Conservation (phyloP, 2,329 filamentous ascomycete species). For the Aspergillus eucalypticola region DNA sequence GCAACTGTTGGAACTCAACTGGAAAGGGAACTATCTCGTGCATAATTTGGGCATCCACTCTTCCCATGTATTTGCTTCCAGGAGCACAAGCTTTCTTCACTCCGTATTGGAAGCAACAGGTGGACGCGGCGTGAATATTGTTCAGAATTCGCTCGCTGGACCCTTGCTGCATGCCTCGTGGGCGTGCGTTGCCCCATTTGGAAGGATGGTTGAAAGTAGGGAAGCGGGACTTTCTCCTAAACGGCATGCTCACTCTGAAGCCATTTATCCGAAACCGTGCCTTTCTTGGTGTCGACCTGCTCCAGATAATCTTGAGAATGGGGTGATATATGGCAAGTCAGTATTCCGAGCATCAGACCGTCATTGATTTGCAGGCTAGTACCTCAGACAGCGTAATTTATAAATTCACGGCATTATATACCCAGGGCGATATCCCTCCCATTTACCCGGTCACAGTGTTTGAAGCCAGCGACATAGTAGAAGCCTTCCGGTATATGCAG, state of each 20-base stretch:
- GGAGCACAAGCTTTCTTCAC: slow-evolving; percentile 20
- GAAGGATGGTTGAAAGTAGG: slow-evolving; percentile 32
- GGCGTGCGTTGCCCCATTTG: slow-evolving; percentile 34
- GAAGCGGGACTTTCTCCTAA: slow-evolving; percentile 27
- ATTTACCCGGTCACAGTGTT: slow-evolving; percentile 25
- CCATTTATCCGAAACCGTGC: slow-evolving; percentile 23
- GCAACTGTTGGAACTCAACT: slow-evolving; percentile 26
- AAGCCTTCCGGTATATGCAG: slow-evolving; percentile 49
- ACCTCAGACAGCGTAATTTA: background rate
- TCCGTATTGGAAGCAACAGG: slow-evolving; percentile 21
- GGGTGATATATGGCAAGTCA: slow-evolving; percentile 6
- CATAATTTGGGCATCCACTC: slow-evolving; percentile 20
- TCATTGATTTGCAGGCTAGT: background rate
- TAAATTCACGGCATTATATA: background rate
- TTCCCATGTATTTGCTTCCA: slow-evolving; percentile 27
- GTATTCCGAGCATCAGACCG: background rate
- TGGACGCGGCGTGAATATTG: slow-evolving; percentile 28
- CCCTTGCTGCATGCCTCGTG: slow-evolving; percentile 22
- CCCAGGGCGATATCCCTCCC: slow-evolving; percentile 12
- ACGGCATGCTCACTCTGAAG: slow-evolving; percentile 25
- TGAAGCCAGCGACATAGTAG: slow-evolving; percentile 30
- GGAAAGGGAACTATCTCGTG: slow-evolving; percentile 26
- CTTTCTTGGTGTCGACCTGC: slow-evolving; percentile 27
- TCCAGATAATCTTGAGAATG: background rate
- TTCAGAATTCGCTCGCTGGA: slow-evolving; percentile 31